These are phyloP conservation scores for Polytolypa hystricis DNA, from an alignment of 2,329 filamentous ascomycete species.

Conservation along the genomic window DNA sequence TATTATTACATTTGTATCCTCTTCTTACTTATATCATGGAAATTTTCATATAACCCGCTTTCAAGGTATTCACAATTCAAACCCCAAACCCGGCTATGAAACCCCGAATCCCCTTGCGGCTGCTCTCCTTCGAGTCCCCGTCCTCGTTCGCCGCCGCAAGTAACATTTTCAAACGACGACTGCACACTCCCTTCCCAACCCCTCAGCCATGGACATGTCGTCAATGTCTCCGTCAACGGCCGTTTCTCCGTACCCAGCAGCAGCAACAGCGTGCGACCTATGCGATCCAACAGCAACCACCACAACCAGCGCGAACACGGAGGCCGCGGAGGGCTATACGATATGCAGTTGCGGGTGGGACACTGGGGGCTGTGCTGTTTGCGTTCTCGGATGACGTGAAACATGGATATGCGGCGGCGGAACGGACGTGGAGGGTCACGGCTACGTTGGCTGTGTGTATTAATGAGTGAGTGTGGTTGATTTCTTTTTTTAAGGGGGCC, in stretches of 20 bases:
- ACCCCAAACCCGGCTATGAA: too few relatives aligned
- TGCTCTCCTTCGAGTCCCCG: too few relatives aligned
- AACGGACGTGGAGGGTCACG: conserved; percentile 69
- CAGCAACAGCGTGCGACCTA: conserved; percentile 1
- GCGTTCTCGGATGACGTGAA: conserved; percentile 57
- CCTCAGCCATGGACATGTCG: conserved; percentile 14
- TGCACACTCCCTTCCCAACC: too few relatives aligned
- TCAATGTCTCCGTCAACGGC: conserved; percentile 12
- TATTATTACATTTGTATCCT: background rate
- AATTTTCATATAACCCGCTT: too few relatives aligned
- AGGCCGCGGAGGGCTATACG: conserved; percentile 20
- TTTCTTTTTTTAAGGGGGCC: conserved; percentile 4
- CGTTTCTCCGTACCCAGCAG: background rate
- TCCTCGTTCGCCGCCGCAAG: background rate
- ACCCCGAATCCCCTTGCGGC: conserved; percentile 3
- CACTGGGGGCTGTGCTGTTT: conserved; percentile 34
- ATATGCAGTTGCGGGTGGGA: conserved; percentile 24
- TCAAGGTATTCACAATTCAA: too few relatives aligned
- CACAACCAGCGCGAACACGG: conserved; percentile 2
- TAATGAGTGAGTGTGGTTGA: conserved; percentile 57
- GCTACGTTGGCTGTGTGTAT: conserved; percentile 68
- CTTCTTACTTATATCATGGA: too few relatives aligned
- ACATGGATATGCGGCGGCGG: conserved; percentile 61
- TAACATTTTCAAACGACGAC: background rate
- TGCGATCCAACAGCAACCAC: conserved; percentile 2